Percentiles rank a stretch among this genome's conserved stretches.
Conservation (phyloP, 164 flowering plant genomes). For the Hamamelis virginiana region DNA sequence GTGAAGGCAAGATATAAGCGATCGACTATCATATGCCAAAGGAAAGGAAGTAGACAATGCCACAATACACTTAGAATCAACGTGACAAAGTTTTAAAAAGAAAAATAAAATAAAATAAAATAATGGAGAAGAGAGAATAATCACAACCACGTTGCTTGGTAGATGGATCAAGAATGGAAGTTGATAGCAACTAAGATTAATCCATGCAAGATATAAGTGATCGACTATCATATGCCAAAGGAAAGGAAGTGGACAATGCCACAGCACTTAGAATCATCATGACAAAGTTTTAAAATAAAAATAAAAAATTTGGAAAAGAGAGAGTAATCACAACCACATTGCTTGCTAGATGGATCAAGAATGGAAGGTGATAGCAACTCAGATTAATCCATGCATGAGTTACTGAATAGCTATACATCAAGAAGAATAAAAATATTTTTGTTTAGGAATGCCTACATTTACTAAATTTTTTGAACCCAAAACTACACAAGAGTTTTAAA, state of each 20-base stretch:
- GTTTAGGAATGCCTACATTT: neutral
- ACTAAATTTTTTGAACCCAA: neutral
- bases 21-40: neutral
- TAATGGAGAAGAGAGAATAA: neutral
- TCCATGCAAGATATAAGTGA: neutral
- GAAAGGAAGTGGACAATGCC: neutral
- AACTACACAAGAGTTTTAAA: neutral
- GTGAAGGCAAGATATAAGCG: neutral
- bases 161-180: neutral
- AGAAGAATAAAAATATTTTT: neutral
- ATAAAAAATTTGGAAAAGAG: too few relatives aligned
- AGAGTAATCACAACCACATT: neutral
- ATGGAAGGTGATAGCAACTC: neutral
- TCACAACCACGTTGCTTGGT: neutral
- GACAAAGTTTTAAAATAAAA: neutral
- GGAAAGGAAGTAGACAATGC: neutral
- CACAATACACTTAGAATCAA: neutral
- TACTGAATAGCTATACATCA: neutral
- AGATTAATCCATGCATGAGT: neutral
- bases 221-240: conserved; percentile 1
- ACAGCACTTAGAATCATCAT: neutral
- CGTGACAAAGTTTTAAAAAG: neutral
- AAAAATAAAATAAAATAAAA: too few relatives aligned
- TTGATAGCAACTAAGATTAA: neutral
- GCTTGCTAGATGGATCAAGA: neutral